phyloP scores from a whole-genome alignment of 2,329 filamentous ascomycete species.

The Malbranchea zuffiana region DNA sequence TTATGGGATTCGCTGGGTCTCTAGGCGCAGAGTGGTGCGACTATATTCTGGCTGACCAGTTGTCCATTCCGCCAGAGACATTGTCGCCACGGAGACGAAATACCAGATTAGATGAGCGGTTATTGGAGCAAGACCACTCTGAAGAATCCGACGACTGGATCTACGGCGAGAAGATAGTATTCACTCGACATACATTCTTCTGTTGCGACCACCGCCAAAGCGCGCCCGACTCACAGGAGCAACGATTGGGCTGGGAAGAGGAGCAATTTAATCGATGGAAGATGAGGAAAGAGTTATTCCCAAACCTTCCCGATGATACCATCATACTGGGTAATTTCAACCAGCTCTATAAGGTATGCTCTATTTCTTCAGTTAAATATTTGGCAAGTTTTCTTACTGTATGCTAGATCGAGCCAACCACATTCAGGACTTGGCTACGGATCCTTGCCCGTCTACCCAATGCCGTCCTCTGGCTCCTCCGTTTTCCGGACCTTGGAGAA shows the following conservation, averaged over 20 bases:
- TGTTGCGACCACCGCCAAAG: conserved; percentile 96
- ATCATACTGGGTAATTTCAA: conserved; percentile 98
- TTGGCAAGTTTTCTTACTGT: conserved; percentile 3
- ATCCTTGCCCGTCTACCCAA: conserved; percentile 79
- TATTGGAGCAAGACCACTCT: conserved; percentile 54
- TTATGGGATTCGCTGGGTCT: conserved; percentile 97
- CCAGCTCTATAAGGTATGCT: conserved; percentile 84
- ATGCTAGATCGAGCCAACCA: conserved; percentile 81
- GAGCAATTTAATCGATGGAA: conserved; percentile 75
- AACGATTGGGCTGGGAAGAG: conserved; percentile 63
- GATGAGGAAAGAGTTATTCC: conserved; percentile 90
- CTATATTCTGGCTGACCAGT: conserved; percentile 83
- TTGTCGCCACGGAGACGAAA: conserved; percentile 71
- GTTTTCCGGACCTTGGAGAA: conserved; percentile 90
- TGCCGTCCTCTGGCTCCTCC: conserved; percentile 86
- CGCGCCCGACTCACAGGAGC: conserved; percentile 59
- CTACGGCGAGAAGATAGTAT: conserved; percentile 94
- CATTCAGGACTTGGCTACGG: conserved; percentile 88
- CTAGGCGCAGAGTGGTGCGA: conserved; percentile 97
- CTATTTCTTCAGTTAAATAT: neutral
- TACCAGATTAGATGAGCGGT: conserved; percentile 57
- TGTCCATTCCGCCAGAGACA: conserved; percentile 71
- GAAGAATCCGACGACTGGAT: conserved; percentile 71
- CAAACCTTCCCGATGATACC: conserved; percentile 64
- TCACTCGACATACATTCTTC: conserved; percentile 90